These are phyloP conservation scores for Fusarium duplospermum DNA, from an alignment of 2,329 filamentous ascomycete genomes.

Conservation along the genomic window DNA sequence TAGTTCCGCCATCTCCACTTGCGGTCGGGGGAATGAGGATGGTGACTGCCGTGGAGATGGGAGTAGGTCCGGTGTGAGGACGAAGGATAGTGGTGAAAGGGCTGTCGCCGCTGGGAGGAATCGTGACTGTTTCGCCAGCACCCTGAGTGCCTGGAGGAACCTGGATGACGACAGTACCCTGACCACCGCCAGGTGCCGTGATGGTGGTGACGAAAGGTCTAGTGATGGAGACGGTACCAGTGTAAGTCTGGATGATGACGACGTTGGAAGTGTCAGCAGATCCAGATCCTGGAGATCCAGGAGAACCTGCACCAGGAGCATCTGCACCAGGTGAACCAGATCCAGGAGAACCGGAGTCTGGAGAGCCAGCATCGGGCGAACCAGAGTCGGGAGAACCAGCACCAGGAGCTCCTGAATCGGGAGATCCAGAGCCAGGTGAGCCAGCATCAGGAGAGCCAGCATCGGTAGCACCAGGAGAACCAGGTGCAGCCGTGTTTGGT, in stretches of 20 bases:
- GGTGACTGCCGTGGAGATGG: slow-evolving; percentile 27
- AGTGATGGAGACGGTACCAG: slow-evolving; percentile 28
- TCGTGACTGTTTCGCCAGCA: slow-evolving; percentile 21
- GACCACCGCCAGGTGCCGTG: slow-evolving; percentile 9
- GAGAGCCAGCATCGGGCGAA: background rate
- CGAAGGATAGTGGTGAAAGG: slow-evolving; percentile 29
- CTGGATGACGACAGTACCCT: slow-evolving; percentile 30
- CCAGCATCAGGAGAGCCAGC: background rate
- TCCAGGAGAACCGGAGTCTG: background rate
- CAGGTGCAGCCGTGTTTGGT: slow-evolving; percentile 8
- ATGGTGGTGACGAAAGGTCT: slow-evolving; percentile 22
- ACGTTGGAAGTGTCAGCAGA: slow-evolving; percentile 15
- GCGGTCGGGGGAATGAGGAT: slow-evolving; percentile 27
- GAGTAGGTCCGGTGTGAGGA: slow-evolving; percentile 17
- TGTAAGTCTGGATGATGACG: slow-evolving; percentile 31
- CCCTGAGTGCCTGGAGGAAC: slow-evolving; percentile 26
- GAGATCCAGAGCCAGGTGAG: background rate
- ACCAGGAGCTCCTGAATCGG: background rate
- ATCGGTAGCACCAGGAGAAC: background rate
- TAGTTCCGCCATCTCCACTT: slow-evolving; percentile 21
- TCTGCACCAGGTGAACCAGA: background rate
- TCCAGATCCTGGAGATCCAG: background rate
- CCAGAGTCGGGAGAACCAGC: background rate
- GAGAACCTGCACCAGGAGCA: background rate
- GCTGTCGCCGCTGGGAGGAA: slow-evolving; percentile 26